Base-by-base conservation (phyloP, 2,329 filamentous ascomycete species). In the Podosphaera fusca region DNA sequence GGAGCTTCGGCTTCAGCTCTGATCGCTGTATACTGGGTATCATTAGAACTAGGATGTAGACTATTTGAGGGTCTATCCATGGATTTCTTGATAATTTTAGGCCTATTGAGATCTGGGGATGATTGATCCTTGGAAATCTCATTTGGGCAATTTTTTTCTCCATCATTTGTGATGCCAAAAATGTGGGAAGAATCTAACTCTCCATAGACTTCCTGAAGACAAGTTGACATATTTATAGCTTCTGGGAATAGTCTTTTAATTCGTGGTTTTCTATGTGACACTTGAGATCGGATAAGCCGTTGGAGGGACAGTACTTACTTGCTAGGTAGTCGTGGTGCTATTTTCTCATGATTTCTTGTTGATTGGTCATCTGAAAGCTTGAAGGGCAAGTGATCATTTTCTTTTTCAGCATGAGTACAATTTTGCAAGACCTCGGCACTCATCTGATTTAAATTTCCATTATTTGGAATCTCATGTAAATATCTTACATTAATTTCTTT, bases 221-320 rank as follows among this genome's bases (percentile, higher is more conserved):
- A 36, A 38, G 8, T 40, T 29, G 21, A 5, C 29, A 40, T 29
- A 10, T 50, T 54, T 21, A 29, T 49, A 6, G 36, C 49, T 21
- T 59, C 56, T 21, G 49, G 53, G 40, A 59, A 59, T 30, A 55
- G 55, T 29, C 57, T 55, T 40, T 57, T 59, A 9, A 59, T 58
- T 52, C 56, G 40, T 33, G 47, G 55, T 21, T 52, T 57, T 29
- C 55, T 57, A 34, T 29, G 7, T 66, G 72, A 33, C n/a, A 49
- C 49, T 47, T 56, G 29, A 49, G 55, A n/a, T 4, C 35, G 10
- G 14, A 50, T 45, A 38, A 6, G 4, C 38, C 38, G 33, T 33
- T 31, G 31, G 5, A 54, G 29, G 12, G 29, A 30, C 10, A 29
- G 1, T 45, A 45, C 40, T 55, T 46, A 55, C 53, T 45, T 55